These are phyloP conservation scores for Trichoderma endophyticum DNA, from an alignment of 2,329 filamentous ascomycete genomes.

Conservation along the genomic window DNA sequence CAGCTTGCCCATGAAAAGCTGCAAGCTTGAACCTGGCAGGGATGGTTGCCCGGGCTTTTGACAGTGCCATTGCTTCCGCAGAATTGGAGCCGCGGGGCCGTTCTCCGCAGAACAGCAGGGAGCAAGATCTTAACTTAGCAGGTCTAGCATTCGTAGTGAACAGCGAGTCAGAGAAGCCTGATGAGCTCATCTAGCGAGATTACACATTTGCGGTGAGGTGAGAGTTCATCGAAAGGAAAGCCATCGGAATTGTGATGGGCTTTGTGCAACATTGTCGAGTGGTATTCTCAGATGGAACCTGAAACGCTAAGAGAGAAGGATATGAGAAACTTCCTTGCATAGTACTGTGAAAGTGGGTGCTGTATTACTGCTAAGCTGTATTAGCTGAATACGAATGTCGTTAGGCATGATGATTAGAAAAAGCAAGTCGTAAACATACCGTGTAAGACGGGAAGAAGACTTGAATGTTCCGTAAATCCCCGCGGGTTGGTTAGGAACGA, in stretches of 20 bases:
- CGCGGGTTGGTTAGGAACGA: background rate
- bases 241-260: background rate
- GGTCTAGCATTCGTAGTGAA: background rate
- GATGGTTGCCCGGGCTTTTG: background rate
- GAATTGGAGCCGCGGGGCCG: background rate
- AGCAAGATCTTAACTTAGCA: constrained; percentile 5
- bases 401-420: background rate
- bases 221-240: background rate
- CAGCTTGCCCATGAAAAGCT: background rate
- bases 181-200: constrained; percentile 8
- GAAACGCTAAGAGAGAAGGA: constrained; percentile 4
- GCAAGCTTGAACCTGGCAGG: background rate
- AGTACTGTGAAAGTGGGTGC: background rate
- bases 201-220: constrained; percentile 8
- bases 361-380: background rate
- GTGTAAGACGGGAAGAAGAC: background rate
- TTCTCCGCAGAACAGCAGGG: constrained; percentile 12
- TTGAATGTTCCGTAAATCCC: background rate
- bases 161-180: constrained; percentile 1
- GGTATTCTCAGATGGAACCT: background rate
- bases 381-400: background rate
- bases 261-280: constrained; percentile 1
- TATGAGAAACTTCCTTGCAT: background rate
- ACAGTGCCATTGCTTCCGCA: constrained; percentile 3
- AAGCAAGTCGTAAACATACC: background rate